Evolutionary conservation across 768 basidiomycete species (phyloP).

Genomic region (Antrodiella citrinella): DNA sequence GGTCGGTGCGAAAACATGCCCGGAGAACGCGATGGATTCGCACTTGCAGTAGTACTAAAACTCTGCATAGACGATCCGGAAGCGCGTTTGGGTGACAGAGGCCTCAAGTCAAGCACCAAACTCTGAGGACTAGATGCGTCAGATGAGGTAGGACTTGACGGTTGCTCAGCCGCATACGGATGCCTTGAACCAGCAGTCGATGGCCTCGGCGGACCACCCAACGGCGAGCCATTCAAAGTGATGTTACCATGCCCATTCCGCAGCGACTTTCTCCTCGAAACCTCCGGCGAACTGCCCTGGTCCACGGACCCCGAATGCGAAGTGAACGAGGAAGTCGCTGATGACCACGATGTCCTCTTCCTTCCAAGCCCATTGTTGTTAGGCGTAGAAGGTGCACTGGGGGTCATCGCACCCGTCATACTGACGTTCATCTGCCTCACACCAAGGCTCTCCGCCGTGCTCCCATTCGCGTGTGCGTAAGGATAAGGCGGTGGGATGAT

Average conservation of each 20-base stretch:
- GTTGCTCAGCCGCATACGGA: constrained; percentile 19
- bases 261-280: not conserved
- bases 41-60: constrained; percentile 17
- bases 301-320: constrained; percentile 15
- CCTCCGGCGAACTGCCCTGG: constrained; percentile 12
- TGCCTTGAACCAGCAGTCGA: constrained; percentile 12
- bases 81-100: constrained; percentile 21
- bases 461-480: constrained; percentile 25
- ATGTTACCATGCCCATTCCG: constrained; percentile 30
- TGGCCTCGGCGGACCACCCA: constrained; percentile 31
- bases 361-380: constrained; percentile 4
- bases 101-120: constrained; percentile 16
- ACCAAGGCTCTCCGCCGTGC: constrained; percentile 28
- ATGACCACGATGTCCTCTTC: not conserved
- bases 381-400: not conserved
- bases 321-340: constrained; percentile 9
- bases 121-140: constrained; percentile 18
- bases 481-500: constrained; percentile 6
- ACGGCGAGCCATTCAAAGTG: constrained; percentile 55
- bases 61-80: constrained; percentile 20
- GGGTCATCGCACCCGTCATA: constrained; percentile 6
- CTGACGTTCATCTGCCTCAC: constrained; percentile 17
- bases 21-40: constrained; percentile 12
- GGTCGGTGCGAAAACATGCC: constrained; percentile 11
- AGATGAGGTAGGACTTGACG: constrained; percentile 16